Evolutionary conservation across 352 stramenopile species (phyloP).

Genomic region (Plasmopara viticola): DNA sequence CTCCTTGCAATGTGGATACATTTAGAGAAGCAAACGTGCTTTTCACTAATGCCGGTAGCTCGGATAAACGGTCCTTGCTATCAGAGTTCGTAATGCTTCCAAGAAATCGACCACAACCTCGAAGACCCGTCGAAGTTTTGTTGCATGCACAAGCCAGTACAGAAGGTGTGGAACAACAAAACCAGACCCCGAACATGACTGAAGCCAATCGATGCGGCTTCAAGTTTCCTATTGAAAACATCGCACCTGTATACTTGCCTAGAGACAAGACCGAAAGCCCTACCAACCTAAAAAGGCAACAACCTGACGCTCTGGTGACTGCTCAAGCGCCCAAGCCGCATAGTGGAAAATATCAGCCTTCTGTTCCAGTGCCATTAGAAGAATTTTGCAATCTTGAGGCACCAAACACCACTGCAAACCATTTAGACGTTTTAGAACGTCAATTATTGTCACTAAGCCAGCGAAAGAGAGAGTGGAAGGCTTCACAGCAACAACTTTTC

Average conservation of each 20-base stretch:
- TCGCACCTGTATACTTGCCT: slow-evolving; percentile 7
- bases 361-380: slow-evolving; percentile 2
- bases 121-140: slow-evolving; percentile 29
- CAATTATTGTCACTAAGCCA: slow-evolving; percentile 17
- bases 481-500: slow-evolving; percentile 23
- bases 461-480: slow-evolving; percentile 28
- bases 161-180: neutral
- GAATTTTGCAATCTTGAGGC: neutral
- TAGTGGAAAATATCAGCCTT: no score
- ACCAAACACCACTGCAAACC: slow-evolving; percentile 10
- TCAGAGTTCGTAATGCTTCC: slow-evolving; percentile 33
- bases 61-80: slow-evolving; percentile 12
- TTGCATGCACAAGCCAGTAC: slow-evolving; percentile 7
- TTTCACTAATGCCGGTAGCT: neutral
- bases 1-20: neutral
- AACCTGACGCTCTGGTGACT: neutral
- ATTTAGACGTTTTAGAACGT: slow-evolving; percentile 27
- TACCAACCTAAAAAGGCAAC: neutral
- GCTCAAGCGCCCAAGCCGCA: neutral
- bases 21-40: neutral
- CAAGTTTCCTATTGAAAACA: slow-evolving; percentile 17
- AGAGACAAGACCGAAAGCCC: neutral
- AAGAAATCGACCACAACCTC: slow-evolving; percentile 31
- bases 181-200: slow-evolving; percentile 1
- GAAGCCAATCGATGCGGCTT: slow-evolving; percentile 26